Conservation (phyloP, 2,329 filamentous ascomycete species). For the Bipolaris bicolor region DNA sequence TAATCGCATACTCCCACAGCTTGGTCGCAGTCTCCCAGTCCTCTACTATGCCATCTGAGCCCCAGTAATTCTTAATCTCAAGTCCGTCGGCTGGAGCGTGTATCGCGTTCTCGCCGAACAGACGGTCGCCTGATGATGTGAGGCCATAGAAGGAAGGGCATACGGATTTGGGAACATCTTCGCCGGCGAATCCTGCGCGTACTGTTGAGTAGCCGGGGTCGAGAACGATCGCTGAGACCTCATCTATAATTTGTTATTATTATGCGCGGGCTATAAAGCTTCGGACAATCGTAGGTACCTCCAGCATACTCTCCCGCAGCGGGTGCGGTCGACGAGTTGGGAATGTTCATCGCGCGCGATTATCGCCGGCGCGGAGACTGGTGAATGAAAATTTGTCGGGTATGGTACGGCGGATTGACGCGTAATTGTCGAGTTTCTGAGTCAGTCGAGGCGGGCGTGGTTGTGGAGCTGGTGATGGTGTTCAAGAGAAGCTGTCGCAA, state of each 20-base stretch:
- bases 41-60: constrained; percentile 85
- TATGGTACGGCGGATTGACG: constrained; percentile 28
- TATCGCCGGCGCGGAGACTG: constrained; percentile 18
- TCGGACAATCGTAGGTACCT: constrained; percentile 36
- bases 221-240: constrained; percentile 95
- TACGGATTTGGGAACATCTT: constrained; percentile 94
- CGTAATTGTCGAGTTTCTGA: constrained; percentile 23
- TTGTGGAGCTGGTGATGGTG: constrained; percentile 32
- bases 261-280: constrained; percentile 9
- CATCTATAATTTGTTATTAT: constrained; percentile 66
- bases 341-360: constrained; percentile 43
- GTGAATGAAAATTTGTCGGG: not conserved
- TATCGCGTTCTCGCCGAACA: constrained; percentile 92
- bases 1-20: constrained; percentile 92
- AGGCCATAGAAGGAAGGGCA: constrained; percentile 86
- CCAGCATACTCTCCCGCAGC: constrained; percentile 55
- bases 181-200: constrained; percentile 94
- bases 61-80: constrained; percentile 92
- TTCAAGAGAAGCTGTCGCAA: constrained; percentile 34
- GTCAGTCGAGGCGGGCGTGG: constrained; percentile 12
- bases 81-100: constrained; percentile 75
- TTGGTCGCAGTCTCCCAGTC: constrained; percentile 93
- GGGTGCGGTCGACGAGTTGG: constrained; percentile 48
- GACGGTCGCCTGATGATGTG: constrained; percentile 57
- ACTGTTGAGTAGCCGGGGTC: constrained; percentile 91